Conservation (phyloP, 2,329 filamentous ascomycete genomes). For the Epicoccum sorghinum region DNA sequence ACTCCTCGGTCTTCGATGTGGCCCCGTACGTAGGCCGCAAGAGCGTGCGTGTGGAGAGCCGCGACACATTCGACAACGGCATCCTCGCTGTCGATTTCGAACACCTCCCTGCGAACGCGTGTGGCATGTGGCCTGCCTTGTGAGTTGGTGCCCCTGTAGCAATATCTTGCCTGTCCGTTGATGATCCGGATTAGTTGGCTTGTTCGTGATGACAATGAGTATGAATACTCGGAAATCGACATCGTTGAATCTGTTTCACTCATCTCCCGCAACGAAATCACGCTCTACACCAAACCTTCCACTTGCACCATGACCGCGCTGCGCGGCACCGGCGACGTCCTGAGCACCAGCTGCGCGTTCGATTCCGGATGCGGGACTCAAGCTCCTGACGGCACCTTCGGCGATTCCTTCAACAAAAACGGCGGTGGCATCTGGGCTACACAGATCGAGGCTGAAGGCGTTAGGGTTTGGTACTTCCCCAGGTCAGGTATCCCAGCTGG, state of each 20-base stretch:
- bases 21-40: slow-evolving; percentile 24
- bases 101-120: slow-evolving; percentile 35
- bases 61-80: slow-evolving; percentile 28
- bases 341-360: neutral
- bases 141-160: slow-evolving; percentile 8
- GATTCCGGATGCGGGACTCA: slow-evolving; percentile 16
- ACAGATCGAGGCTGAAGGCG: slow-evolving; percentile 53
- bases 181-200: slow-evolving; percentile 31
- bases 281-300: slow-evolving; percentile 20
- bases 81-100: slow-evolving; percentile 38
- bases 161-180: neutral
- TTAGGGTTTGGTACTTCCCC: slow-evolving; percentile 61
- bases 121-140: slow-evolving; percentile 43
- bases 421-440: slow-evolving; percentile 58
- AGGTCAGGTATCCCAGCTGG: slow-evolving; percentile 53
- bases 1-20: slow-evolving; percentile 2
- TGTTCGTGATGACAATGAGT: slow-evolving; percentile 46
- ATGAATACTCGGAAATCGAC: slow-evolving; percentile 52
- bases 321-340: slow-evolving; percentile 1
- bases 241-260: slow-evolving; percentile 51
- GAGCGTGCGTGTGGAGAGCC: slow-evolving; percentile 31
- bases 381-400: slow-evolving; percentile 22
- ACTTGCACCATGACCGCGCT: slow-evolving; percentile 12
- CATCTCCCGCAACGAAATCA: slow-evolving; percentile 26
- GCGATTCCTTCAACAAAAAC: slow-evolving; percentile 34